Evolutionary conservation across 345 rosid species (phyloP), one percentile per base, ranked within the genome.

Genomic region (Eucalyptus pumila): DNA sequence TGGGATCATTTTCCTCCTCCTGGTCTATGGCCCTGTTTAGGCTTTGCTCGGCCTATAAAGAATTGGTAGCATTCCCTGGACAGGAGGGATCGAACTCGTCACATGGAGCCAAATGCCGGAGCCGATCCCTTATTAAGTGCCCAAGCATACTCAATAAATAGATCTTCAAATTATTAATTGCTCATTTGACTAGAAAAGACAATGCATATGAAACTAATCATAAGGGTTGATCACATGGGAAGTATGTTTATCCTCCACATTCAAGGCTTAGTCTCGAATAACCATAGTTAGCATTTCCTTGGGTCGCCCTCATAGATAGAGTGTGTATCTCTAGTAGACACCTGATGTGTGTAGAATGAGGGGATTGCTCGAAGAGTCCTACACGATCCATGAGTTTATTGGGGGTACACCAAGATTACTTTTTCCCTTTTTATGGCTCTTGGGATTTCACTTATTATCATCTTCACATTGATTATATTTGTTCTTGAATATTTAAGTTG

Each of bases 331-430:
- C 76, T 8, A n/a, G 37, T n/a, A 14, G 37, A 30, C 5, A 65
- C 37, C 37, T 1, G 3, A n/a, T 65, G 76, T 65, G 76, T 65
- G 76, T 0, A 65, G 0, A 32, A 65, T 0, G 5, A n/a, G 37
- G 17, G 21, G 10, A n/a, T 14, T 65, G 32, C 37, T 65, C 37
- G 0, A n/a, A 30, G 19, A 14, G 76, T 0, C 76, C 72, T 30
- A n/a, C 16, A 65, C 3, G 17, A 0, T 65, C 76, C 37, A 65
- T n/a, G 16, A 15, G 7, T 30, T 7, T 13, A 65, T n/a, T 7
- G 17, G 76, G 34, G 32, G 10, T 65, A 65, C 19, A 4, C 17
- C 76, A 2, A 2, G 37, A 14, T 60, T 12, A 60, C 32, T 26
- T 60, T 14, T 14, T 30, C 0, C 37, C 37, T 65, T 65, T 65